These are phyloP conservation scores for Suillus tomentosus DNA, from an alignment of 768 basidiomycete genomes.

Conservation along the genomic window DNA sequence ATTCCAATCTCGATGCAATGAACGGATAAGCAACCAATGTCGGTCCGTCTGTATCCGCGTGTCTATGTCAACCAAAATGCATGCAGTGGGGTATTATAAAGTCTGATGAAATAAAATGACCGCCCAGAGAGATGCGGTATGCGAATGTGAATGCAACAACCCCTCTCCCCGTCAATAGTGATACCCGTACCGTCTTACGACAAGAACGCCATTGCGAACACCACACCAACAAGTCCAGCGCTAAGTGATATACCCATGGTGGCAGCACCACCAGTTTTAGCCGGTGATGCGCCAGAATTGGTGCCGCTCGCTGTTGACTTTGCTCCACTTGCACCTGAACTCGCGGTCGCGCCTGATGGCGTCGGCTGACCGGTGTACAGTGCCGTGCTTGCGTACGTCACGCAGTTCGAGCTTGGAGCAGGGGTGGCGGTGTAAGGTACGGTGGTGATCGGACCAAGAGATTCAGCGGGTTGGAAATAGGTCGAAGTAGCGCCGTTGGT, in stretches of 20 bases:
- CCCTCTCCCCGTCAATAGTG: background rate
- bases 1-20: constrained; percentile 6
- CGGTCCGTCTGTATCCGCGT: background rate
- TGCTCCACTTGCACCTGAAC: constrained; percentile 2
- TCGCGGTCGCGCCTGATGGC: constrained; percentile 10
- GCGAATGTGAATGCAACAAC: background rate
- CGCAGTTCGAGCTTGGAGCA: constrained; percentile 48
- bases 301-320: background rate
- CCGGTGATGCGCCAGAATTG: constrained; percentile 17
- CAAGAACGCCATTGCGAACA: constrained; percentile 38
- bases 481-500: constrained; percentile 42
- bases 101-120: background rate
- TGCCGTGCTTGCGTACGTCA: constrained; percentile 35
- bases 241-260: constrained; percentile 31
- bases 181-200: constrained; percentile 23
- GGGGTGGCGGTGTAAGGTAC: constrained; percentile 45
- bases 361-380: constrained; percentile 35
- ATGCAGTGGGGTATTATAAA: no score
- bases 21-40: background rate
- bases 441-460: constrained; percentile 42
- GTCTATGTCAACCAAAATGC: background rate
- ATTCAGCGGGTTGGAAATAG: constrained; percentile 51
- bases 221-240: constrained; percentile 33
- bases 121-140: no score
- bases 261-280: constrained; percentile 23